Conservation (phyloP, 805 yeast genomes). For the Pichia pseudocactophila region DNA sequence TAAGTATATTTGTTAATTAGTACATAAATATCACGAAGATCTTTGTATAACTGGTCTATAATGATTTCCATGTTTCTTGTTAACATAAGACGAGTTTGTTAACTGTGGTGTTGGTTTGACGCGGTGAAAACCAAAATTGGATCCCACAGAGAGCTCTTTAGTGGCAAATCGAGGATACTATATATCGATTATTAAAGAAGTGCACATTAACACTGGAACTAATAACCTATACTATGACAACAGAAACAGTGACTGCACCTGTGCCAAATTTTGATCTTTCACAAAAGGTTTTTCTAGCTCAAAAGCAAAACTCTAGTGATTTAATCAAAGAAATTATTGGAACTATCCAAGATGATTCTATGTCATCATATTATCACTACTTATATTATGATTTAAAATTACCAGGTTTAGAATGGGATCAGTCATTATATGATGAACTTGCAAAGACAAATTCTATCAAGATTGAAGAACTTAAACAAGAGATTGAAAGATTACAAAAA, state of each 20-base stretch:
- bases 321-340: slow-evolving; percentile 40
- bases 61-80: neutral
- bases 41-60: neutral
- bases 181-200: no score
- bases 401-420: slow-evolving; percentile 48
- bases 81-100: no score
- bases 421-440: slow-evolving; percentile 43
- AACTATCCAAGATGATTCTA: slow-evolving; percentile 47
- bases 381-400: slow-evolving; percentile 40
- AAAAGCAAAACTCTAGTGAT: slow-evolving; percentile 16
- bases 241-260: slow-evolving; percentile 19
- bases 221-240: slow-evolving; percentile 2
- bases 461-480: slow-evolving; percentile 44
- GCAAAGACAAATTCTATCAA: slow-evolving; percentile 44
- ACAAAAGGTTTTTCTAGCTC: slow-evolving; percentile 65
- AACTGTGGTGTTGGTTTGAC: no score
- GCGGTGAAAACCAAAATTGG: neutral
- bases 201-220: neutral
- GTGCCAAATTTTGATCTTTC: slow-evolving; percentile 79
- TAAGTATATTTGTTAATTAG: neutral
- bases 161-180: no score
- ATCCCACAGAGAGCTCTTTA: neutral
- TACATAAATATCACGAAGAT: neutral
- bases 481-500: slow-evolving; percentile 44
- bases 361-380: slow-evolving; percentile 79